Conservation (phyloP, 306 rosid species). For the Lablab purpureus region DNA sequence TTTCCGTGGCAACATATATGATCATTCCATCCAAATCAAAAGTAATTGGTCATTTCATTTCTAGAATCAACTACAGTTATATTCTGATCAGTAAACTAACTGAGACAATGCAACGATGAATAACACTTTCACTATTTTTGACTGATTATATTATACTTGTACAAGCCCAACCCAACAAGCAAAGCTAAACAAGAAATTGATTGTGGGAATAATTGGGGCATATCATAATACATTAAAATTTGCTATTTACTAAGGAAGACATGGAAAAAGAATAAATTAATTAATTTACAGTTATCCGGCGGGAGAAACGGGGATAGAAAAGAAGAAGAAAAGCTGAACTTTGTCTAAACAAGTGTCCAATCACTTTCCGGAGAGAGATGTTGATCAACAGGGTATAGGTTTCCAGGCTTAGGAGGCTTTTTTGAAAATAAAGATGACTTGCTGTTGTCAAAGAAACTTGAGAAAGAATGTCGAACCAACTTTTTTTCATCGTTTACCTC, state of each 20-base stretch:
- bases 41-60: background rate
- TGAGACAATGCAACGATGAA: background rate
- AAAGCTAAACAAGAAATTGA: conserved; percentile 8
- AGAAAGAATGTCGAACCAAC: conserved; percentile 65
- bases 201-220: conserved; percentile 7
- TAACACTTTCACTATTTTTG: conserved; percentile 5
- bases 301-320: background rate
- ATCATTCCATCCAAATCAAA: background rate
- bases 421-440: conserved; percentile 84
- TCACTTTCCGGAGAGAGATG: conserved; percentile 51
- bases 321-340: background rate
- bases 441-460: conserved; percentile 82
- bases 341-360: conserved; percentile 70
- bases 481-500: conserved; percentile 57
- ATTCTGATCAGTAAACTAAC: background rate
- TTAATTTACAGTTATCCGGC: conserved; percentile 63
- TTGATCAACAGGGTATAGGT: conserved; percentile 47
- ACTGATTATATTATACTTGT: conserved; percentile 26
- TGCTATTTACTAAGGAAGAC: background rate
- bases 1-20: background rate
- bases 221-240: conserved; percentile 15
- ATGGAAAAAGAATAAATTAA: conserved; percentile 11
- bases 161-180: conserved; percentile 22
- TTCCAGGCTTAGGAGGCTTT: conserved; percentile 73
- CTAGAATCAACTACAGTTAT: background rate